Conservation (phyloP, 768 basidiomycete species). For the Russula sp. region DNA sequence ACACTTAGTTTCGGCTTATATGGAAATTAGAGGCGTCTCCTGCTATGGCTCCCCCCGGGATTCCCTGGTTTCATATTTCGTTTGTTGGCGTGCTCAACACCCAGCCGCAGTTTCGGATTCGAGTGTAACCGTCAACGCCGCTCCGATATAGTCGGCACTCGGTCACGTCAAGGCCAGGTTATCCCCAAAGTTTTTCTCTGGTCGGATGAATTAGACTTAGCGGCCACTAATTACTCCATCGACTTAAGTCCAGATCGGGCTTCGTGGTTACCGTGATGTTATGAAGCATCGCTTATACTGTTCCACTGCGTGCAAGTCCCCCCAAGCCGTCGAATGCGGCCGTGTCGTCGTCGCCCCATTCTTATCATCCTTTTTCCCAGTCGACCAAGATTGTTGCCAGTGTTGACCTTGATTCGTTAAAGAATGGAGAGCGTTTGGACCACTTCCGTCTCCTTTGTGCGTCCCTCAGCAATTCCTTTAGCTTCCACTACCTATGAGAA, state of each 20-base stretch:
- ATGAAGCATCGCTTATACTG: neutral
- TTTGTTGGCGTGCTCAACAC: neutral
- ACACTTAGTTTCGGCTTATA: neutral
- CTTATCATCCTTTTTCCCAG: neutral
- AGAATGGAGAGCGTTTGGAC: neutral
- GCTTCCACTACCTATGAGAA: neutral
- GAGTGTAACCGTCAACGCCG: neutral
- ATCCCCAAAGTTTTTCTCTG: neutral
- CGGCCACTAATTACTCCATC: neutral
- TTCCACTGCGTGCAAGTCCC: neutral
- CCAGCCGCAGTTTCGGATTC: neutral
- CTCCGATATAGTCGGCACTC: conserved; percentile 10
- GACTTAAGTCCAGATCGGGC: conserved; percentile 7
- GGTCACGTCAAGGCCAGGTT: neutral
- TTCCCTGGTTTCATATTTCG: neutral
- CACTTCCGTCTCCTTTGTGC: neutral
- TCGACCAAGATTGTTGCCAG: neutral
- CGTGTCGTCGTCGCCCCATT: neutral
- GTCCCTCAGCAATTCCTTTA: neutral
- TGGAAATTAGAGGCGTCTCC: neutral
- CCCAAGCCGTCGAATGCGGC: neutral
- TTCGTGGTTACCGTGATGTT: neutral
- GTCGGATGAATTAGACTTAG: neutral
- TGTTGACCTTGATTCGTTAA: neutral
- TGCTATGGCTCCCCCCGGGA: neutral